Base-by-base conservation (phyloP, 2,329 filamentous ascomycete species). In the Fusarium kyushuense region DNA sequence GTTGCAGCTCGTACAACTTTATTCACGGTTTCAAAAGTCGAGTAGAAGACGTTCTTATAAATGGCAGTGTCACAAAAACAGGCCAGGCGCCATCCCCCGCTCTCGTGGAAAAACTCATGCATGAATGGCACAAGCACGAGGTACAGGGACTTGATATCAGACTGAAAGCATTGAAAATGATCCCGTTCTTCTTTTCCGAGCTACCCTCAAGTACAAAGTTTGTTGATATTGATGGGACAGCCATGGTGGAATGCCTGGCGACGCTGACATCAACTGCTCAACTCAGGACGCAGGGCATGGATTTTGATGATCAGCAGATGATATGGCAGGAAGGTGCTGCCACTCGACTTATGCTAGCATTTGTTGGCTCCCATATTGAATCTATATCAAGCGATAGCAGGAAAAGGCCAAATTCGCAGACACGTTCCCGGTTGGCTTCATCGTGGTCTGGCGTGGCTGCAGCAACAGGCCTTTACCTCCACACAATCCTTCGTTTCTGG, bases 1-100 rank as follows among this genome's bases (percentile, higher is more conserved):
- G 6, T 3, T 11, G 5, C 3, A 72, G 70, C 11, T 52, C 65
- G 17, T 72, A 66, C 42, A 72, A 61, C 32, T 72, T 73, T 21
- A 63, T 71, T 5, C 63, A 73, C n/a, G 70, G 67, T 19, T 42
- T 73, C 21, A 73, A 71, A 27, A 69, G 70, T 30, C 58, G 71
- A 9, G 38, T 73, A 1, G 35, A 61, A 16, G 69, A 69, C 6
- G 69, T 62, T 7, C 53, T 55, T 6, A 19, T 49, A 3, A 13
- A 49, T 1, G 5, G 12, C 1, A 32, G 25, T 17, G n/a, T n/a
- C 16, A 38, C 32, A 14, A 38, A 36, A 17, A n/a, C 21, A 7
- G 17, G 29, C 3, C 35, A 42, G 2, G 25, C 40, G 7, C 57
- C 57, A 4, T 30, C 41, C 3, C 54, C 59, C 2, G 12, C n/a